Conservation (phyloP, 176 grass and related monocot genomes). For the Triticum timopheevii region DNA sequence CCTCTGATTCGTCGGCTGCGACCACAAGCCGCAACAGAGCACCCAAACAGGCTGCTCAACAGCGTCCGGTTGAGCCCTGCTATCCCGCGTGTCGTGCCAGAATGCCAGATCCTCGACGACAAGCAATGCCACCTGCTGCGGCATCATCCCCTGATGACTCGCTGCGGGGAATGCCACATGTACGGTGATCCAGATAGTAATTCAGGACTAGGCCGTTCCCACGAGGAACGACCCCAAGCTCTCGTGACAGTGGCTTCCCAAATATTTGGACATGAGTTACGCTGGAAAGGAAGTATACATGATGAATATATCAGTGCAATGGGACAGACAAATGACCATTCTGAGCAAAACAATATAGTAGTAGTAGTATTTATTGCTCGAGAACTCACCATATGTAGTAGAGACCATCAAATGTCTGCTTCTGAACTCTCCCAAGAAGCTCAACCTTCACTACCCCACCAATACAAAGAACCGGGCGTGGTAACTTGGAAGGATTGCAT, state of each 20-base stretch:
- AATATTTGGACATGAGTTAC: conserved; percentile 47
- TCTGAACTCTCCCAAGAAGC: conserved; percentile 65
- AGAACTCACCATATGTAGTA: conserved; percentile 76
- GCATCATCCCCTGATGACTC: background rate
- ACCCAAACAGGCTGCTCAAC: background rate
- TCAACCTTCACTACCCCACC: conserved; percentile 75
- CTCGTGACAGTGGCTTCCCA: conserved; percentile 32
- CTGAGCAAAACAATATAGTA: too few relatives aligned
- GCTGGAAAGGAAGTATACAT: background rate
- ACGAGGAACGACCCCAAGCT: conserved; percentile 15
- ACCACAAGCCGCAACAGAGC: background rate
- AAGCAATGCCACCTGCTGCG: too few relatives aligned
- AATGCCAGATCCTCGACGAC: too few relatives aligned
- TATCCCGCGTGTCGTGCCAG: too few relatives aligned
- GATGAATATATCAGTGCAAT: background rate
- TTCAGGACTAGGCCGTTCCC: conserved; percentile 21
- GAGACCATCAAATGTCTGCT: conserved; percentile 50
- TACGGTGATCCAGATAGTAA: conserved; percentile 21
- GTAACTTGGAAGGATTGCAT: conserved; percentile 70
- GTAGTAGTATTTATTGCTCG: too few relatives aligned
- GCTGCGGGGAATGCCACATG: background rate
- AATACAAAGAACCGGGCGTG: conserved; percentile 57
- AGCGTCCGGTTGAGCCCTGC: too few relatives aligned
- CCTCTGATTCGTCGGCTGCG: background rate
- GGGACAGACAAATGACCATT: background rate